phyloP scores from a whole-genome alignment of 495 filamentous ascomycete species.

The Talaromyces wortmannii region DNA sequence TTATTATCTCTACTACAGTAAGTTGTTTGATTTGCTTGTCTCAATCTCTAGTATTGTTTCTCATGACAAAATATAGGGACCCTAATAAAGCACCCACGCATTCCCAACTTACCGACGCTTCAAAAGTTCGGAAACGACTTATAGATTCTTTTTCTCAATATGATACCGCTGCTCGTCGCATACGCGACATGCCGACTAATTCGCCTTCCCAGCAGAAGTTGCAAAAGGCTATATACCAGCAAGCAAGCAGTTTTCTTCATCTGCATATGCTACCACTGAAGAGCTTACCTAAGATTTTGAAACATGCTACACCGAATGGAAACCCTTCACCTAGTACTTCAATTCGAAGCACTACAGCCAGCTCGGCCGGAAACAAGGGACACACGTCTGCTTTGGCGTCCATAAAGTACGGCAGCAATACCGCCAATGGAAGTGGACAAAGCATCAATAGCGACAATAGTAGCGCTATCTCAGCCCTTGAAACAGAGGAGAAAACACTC shows the following conservation, averaged over 20 bases:
- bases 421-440: constrained; percentile 45
- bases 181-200: constrained; percentile 68
- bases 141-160: constrained; percentile 91
- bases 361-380: constrained; percentile 15
- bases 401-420: constrained; percentile 48
- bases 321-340: constrained; percentile 10
- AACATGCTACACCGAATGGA: constrained; percentile 52
- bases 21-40: constrained; percentile 5
- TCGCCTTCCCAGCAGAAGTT: constrained; percentile 69
- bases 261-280: constrained; percentile 91
- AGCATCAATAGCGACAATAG: constrained; percentile 57
- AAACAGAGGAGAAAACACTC: constrained; percentile 81
- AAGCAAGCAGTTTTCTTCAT: constrained; percentile 79
- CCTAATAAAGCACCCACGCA: constrained; percentile 66
- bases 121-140: constrained; percentile 82
- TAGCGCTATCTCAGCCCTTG: constrained; percentile 61
- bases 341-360: constrained; percentile 17
- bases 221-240: constrained; percentile 78
- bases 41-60: neutral
- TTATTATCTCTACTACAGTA: constrained; percentile 63
- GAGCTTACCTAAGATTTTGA: constrained; percentile 73
- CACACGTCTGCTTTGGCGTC: constrained; percentile 45
- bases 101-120: constrained; percentile 75
- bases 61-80: constrained; percentile 34
- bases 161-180: constrained; percentile 73